A percentile compares a stretch with the other conserved stretches of the same genome.
phyloP scores from a whole-genome alignment of 345 rosid species.

The Linum tenue region DNA sequence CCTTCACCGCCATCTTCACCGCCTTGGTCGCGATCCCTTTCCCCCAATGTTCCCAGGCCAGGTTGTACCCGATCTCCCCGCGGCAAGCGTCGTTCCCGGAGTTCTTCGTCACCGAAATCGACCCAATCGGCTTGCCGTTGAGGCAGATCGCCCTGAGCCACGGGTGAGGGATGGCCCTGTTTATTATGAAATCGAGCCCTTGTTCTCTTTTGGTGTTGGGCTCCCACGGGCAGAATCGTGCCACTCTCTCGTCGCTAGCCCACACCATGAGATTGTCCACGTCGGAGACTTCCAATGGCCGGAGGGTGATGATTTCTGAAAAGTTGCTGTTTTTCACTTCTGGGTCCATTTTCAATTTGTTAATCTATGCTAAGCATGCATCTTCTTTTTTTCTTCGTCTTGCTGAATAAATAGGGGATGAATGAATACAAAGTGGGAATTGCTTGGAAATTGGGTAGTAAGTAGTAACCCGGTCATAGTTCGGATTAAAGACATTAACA shows the following conservation, averaged over 20 bases:
- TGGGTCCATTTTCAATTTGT: background rate
- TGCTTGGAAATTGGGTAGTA: no score
- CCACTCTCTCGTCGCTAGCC: conserved; percentile 45
- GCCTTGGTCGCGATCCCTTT: conserved; percentile 8
- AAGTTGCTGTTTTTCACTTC: background rate
- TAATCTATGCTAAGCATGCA: conserved; percentile 8
- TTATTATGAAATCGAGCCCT: conserved; percentile 29
- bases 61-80: conserved; percentile 1
- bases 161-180: conserved; percentile 9
- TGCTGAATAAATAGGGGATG: background rate
- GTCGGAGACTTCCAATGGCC: conserved; percentile 35
- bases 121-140: conserved; percentile 6
- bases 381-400: conserved; percentile 8
- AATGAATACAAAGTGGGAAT: background rate
- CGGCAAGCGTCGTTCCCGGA: background rate
- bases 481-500: no score
- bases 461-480: no score
- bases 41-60: conserved; percentile 5
- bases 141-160: conserved; percentile 8
- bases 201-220: conserved; percentile 40
- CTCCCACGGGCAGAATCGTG: conserved; percentile 48
- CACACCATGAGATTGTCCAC: conserved; percentile 61
- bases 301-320: conserved; percentile 24
- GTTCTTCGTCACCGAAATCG: background rate
- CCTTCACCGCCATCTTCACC: background rate